These are phyloP conservation scores for Thalia dealbata DNA, from an alignment of 176 grass and related monocot species.

Conservation along the genomic window DNA sequence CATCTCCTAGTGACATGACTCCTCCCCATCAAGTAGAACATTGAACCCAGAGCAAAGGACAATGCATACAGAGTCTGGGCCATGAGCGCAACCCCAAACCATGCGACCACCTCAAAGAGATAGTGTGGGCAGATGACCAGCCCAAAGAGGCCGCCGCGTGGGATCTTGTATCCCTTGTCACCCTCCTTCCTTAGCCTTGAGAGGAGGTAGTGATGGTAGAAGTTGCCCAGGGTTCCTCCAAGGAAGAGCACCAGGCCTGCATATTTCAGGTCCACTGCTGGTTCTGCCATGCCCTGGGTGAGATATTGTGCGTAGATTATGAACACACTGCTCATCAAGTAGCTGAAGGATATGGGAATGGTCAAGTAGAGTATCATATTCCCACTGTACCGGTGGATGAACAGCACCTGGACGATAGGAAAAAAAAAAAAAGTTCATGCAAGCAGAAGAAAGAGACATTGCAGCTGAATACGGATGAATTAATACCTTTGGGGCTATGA, in stretches of 20 bases:
- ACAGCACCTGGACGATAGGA: constrained; percentile 30
- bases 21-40: constrained; percentile 51
- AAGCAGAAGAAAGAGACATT: too few relatives aligned
- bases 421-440: too few relatives aligned
- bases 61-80: constrained; percentile 43
- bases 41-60: constrained; percentile 30
- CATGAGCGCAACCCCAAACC: constrained; percentile 58
- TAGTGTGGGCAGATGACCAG: constrained; percentile 61
- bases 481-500: not conserved
- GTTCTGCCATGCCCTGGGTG: constrained; percentile 24
- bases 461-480: too few relatives aligned
- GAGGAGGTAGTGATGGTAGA: constrained; percentile 71
- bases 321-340: constrained; percentile 28
- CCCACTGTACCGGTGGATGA: constrained; percentile 51
- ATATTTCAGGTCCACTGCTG: constrained; percentile 35
- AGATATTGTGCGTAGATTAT: constrained; percentile 58
- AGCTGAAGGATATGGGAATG: constrained; percentile 32
- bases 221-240: constrained; percentile 49
- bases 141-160: constrained; percentile 45
- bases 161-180: constrained; percentile 52
- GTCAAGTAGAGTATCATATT: constrained; percentile 31
- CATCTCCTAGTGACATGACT: constrained; percentile 64
- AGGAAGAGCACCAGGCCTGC: constrained; percentile 26
- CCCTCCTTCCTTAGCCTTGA: constrained; percentile 27
- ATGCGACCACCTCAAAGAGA: constrained; percentile 64